These are phyloP conservation scores for Delphinella strobiligena DNA, from an alignment of 2,329 filamentous ascomycete species.

Conservation along the genomic window DNA sequence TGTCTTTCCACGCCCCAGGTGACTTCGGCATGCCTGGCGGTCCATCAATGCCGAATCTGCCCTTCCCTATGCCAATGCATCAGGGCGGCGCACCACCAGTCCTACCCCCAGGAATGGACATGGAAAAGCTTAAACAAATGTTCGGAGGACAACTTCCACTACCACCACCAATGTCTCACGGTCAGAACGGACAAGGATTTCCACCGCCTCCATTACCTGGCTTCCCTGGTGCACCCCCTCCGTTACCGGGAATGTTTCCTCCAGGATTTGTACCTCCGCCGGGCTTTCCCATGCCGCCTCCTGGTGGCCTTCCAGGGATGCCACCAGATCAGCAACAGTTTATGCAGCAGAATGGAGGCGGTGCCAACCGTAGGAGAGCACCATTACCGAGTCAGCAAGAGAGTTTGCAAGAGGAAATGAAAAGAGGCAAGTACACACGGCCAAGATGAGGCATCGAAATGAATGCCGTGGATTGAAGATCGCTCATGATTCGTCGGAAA, in stretches of 20 bases:
- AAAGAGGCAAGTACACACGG: conserved; percentile 38
- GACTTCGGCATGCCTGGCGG: conserved; percentile 21
- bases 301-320: conserved; percentile 16
- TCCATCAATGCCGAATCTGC: conserved; percentile 14
- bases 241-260: conserved; percentile 15
- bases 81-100: conserved; percentile 11
- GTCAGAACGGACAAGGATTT: conserved; percentile 8
- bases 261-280: conserved; percentile 16
- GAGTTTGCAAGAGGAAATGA: conserved; percentile 67
- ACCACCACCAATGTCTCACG: conserved; percentile 14
- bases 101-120: conserved; percentile 19
- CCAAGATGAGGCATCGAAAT: conserved; percentile 17
- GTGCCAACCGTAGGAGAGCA: conserved; percentile 43
- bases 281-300: conserved; percentile 14
- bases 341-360: conserved; percentile 14
- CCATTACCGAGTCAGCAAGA: conserved; percentile 77
- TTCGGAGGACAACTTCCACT: conserved; percentile 18
- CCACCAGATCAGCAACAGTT: conserved; percentile 2
- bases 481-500: too few species aligned
- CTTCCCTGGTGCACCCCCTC: conserved; percentile 9
- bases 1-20: conserved; percentile 9
- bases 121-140: conserved; percentile 20
- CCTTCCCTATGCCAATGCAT: conserved; percentile 14
- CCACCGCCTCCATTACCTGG: conserved; percentile 20
- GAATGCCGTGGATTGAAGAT: background rate